Evolutionary conservation across 1,139 yeast species (phyloP).

Genomic region (Nakaseomyces glabratus): DNA sequence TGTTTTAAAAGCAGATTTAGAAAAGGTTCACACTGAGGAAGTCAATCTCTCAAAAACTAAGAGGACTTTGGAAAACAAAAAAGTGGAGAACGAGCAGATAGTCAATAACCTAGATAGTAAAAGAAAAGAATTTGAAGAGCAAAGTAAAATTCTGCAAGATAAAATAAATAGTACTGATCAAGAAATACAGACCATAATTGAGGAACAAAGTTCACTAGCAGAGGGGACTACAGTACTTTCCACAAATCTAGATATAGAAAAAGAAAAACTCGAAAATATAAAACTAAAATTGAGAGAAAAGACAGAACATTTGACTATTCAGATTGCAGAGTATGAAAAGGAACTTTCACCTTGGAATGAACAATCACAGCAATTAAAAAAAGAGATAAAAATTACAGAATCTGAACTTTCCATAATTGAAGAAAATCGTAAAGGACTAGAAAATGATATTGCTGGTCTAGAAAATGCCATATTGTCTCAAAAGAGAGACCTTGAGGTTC

Average conservation of each 20-base stretch:
- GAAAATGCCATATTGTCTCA: constrained; percentile 40
- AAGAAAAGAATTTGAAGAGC: constrained; percentile 34
- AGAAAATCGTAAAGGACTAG: constrained; percentile 33
- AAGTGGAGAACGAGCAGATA: constrained; percentile 67
- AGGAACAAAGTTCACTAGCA: constrained; percentile 39
- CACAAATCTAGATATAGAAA: constrained; percentile 44
- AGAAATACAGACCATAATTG: constrained; percentile 42
- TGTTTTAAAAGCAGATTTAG: constrained; percentile 29
- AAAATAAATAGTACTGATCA: constrained; percentile 34
- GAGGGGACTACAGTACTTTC: constrained; percentile 39
- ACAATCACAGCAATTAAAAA: constrained; percentile 54
- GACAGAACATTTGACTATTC: constrained; percentile 31
- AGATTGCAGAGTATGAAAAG: constrained; percentile 45
- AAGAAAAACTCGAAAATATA: constrained; percentile 48
- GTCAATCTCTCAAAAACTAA: constrained; percentile 28
- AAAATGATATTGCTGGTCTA: constrained; percentile 41
- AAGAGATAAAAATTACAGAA: constrained; percentile 55
- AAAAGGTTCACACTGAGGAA: constrained; percentile 33
- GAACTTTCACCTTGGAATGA: constrained; percentile 80
- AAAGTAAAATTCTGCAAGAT: constrained; percentile 44
- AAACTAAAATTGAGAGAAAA: constrained; percentile 62
- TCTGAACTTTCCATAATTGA: constrained; percentile 56
- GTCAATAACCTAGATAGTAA: constrained; percentile 54
- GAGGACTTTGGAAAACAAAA: constrained; percentile 35
- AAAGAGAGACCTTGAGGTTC: constrained; percentile 42